Percentiles rank a stretch among this genome's conserved stretches.
These are phyloP conservation scores for Pleurotus ostreatus DNA, from an alignment of 768 basidiomycete species.

Conservation along the genomic window DNA sequence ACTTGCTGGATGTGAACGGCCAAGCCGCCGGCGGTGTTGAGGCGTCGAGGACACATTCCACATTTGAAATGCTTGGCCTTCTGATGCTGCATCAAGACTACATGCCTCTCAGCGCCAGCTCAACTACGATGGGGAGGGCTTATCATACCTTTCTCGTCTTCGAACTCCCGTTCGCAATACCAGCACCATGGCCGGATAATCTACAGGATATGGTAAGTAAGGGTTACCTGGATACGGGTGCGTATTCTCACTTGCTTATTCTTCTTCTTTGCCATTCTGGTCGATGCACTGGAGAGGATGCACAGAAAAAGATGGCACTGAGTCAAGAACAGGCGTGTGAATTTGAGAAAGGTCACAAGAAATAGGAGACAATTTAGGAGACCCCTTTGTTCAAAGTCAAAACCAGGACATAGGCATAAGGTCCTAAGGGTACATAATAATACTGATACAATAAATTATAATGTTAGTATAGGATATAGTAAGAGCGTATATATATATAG, in stretches of 20 bases:
- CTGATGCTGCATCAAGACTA: conserved; percentile 98
- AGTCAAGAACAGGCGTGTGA: not conserved
- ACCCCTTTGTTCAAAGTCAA: too few species aligned
- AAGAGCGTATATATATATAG: not conserved
- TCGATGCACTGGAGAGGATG: not conserved
- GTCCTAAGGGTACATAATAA: too few species aligned
- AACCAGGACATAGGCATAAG: too few species aligned
- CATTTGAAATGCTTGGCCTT: conserved; percentile 99
- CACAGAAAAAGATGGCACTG: too few species aligned
- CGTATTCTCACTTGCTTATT: conserved; percentile 44
- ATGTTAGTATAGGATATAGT: not conserved
- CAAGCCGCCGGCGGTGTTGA: conserved; percentile 96
- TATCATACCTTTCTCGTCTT: conserved; percentile 92
- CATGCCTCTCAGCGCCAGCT: not conserved
- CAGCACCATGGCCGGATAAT: conserved; percentile 94
- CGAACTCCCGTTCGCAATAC: conserved; percentile 99
- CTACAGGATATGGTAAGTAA: conserved; percentile 30
- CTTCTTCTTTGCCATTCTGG: conserved; percentile 56
- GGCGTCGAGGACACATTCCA: conserved; percentile 87
- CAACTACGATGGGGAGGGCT: not conserved
- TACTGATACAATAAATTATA: not conserved
- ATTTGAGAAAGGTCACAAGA: not conserved
- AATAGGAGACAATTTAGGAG: too few species aligned
- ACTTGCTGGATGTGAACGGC: conserved; percentile 99
- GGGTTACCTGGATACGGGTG: not conserved